phyloP scores from a whole-genome alignment of 2,329 filamentous ascomycete genomes.

The Beauveria medogensis region DNA sequence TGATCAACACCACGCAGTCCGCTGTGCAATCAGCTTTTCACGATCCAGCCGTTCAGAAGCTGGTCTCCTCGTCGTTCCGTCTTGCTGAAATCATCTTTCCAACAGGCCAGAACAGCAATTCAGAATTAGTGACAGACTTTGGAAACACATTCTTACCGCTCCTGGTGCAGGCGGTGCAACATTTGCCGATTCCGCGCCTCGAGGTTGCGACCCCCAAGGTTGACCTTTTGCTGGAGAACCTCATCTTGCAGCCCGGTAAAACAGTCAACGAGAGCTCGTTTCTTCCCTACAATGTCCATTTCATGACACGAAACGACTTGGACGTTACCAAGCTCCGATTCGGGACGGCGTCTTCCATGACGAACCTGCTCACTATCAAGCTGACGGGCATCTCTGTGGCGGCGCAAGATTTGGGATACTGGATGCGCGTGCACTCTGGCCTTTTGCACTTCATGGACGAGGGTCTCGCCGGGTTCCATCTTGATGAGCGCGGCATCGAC shows the following conservation, averaged over 20 bases:
- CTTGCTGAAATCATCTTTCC: constrained; percentile 65
- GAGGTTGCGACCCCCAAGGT: constrained; percentile 77
- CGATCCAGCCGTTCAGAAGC: constrained; percentile 63
- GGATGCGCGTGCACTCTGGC: constrained; percentile 71
- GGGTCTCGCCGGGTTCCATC: constrained; percentile 75
- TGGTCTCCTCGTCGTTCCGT: constrained; percentile 58
- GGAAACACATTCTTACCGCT: constrained; percentile 73
- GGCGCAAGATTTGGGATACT: constrained; percentile 84
- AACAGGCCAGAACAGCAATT: constrained; percentile 32
- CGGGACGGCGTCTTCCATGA: constrained; percentile 54
- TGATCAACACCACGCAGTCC: constrained; percentile 60
- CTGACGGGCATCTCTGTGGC: constrained; percentile 76
- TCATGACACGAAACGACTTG: constrained; percentile 79
- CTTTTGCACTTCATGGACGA: constrained; percentile 69
- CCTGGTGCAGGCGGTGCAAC: constrained; percentile 69
- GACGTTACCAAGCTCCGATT: constrained; percentile 69
- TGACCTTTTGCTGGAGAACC: constrained; percentile 80
- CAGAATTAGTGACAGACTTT: constrained; percentile 4
- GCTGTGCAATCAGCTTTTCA: constrained; percentile 61
- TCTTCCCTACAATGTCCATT: constrained; percentile 71
- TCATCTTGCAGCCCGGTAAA: constrained; percentile 79
- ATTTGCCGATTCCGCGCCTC: constrained; percentile 82
- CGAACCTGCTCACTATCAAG: constrained; percentile 67
- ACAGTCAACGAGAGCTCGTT: constrained; percentile 84
- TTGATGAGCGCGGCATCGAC: constrained; percentile 83